Evolutionary conservation across 371 early-diverging fungal genomes (phyloP).

Genomic region (Mucor saturninus): DNA sequence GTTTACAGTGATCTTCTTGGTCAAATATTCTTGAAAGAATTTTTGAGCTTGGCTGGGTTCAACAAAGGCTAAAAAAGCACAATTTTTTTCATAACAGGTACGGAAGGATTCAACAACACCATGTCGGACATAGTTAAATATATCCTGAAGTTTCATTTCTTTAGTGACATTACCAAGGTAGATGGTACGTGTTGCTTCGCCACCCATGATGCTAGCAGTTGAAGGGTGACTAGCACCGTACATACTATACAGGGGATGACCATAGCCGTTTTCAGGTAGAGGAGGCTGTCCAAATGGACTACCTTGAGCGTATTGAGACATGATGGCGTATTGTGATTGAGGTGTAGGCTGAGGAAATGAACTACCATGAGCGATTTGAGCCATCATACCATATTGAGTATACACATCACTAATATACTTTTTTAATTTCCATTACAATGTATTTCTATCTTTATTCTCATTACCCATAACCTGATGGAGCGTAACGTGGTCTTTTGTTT

Average conservation of each 20-base stretch:
- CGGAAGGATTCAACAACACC: conserved; percentile 74
- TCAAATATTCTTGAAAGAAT: conserved; percentile 52
- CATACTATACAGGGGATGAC: conserved; percentile 30
- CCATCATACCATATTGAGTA: conserved; percentile 32
- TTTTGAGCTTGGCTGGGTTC: conserved; percentile 65
- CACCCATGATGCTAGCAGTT: neutral
- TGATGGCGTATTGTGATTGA: neutral
- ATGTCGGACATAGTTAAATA: conserved; percentile 71
- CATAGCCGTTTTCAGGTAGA: neutral
- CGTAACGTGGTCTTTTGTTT: conserved; percentile 14
- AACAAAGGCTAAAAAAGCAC: conserved; percentile 81
- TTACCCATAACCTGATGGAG: conserved; percentile 19
- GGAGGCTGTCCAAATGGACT: no score
- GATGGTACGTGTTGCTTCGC: conserved; percentile 66
- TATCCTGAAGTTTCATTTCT: conserved; percentile 63
- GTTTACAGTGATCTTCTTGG: conserved; percentile 41
- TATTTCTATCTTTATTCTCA: neutral
- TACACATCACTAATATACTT: conserved; percentile 27
- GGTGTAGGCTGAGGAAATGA: conserved; percentile 23
- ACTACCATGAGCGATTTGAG: conserved; percentile 23
- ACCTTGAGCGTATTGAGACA: no score
- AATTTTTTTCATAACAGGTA: conserved; percentile 70
- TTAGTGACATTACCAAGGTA: conserved; percentile 75
- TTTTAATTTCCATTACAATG: neutral
- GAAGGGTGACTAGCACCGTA: neutral